These are phyloP conservation scores for Whalleya microplaca DNA, from an alignment of 2,329 filamentous ascomycete species.

Conservation along the genomic window DNA sequence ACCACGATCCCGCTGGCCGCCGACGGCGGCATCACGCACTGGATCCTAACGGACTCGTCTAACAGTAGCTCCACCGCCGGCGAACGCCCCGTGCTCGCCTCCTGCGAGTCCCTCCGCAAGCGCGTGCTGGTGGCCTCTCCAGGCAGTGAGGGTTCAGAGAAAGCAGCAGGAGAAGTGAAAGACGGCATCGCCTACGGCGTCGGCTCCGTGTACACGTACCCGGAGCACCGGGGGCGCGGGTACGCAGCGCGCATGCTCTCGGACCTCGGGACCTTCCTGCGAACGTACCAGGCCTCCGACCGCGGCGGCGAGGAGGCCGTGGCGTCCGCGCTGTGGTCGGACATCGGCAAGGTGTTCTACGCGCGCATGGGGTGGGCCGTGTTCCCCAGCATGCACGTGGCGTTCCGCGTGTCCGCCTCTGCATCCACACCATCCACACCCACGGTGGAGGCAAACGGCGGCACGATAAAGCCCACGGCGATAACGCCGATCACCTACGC, in stretches of 20 bases:
- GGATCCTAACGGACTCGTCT: slow-evolving; percentile 60
- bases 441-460: slow-evolving; percentile 8
- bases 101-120: slow-evolving; percentile 68
- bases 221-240: slow-evolving; percentile 68
- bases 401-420: slow-evolving; percentile 51
- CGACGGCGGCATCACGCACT: slow-evolving; percentile 62
- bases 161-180: too few relatives aligned
- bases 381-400: slow-evolving; percentile 73
- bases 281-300: slow-evolving; percentile 40
- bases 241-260: slow-evolving; percentile 79
- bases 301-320: slow-evolving; percentile 37
- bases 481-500: slow-evolving; percentile 55
- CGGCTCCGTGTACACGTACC: slow-evolving; percentile 77
- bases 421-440: slow-evolving; percentile 21
- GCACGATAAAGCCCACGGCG: too few relatives aligned
- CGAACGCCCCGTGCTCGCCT: slow-evolving; percentile 59
- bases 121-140: slow-evolving; percentile 51
- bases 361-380: slow-evolving; percentile 75
- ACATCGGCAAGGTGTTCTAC: slow-evolving; percentile 86
- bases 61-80: slow-evolving; percentile 36
- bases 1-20: slow-evolving; percentile 60
- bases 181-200: slow-evolving; percentile 65
- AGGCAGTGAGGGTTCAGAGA: too few relatives aligned
- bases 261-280: slow-evolving; percentile 58
- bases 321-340: slow-evolving; percentile 84